Evolutionary conservation across 192 early-diverging fungal species (phyloP), one percentile per base, ranked within the genome.

Genomic region (Phlyctochytrium planicorne): DNA sequence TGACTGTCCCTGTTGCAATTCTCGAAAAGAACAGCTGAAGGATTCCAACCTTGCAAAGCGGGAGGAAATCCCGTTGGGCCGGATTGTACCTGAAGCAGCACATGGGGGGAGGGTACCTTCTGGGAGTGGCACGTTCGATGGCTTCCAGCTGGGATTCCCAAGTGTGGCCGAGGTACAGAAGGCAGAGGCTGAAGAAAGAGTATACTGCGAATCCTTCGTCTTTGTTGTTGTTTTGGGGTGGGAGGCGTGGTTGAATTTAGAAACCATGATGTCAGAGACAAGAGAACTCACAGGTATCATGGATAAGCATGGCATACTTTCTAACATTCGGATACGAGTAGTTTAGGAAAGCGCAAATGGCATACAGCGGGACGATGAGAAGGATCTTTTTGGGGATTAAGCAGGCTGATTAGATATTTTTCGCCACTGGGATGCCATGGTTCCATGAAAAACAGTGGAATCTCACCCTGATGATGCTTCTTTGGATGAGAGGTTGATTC

Each of bases 291-390:
- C 89, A 91, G 65, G 80, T 81, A 62, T 89, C 84, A 60, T 88
- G 84, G 50, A 87, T 72, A 0, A 87, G 82, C 47, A 78, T 79
- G 63, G 84, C 85, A 77, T 89, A 90, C 29, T 86, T 81, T 10
- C 84, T 80, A 52, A 80, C 69, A 36, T 79, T 71, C 52, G 88
- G 87, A 74, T 88, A 91, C 30, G 83, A 75, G 73, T 90, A 91
- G 61, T 82, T 80, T 59, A 91, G 79, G 52, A 82, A 87, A 6
- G 84, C 82, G 33, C 89, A 84, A 29, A 90, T 76, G 59, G 87
- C 77, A 70, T 91, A 91, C 25, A 87, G 76, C 0, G 89, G 88
- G 57, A 88, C 80, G 79, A 91, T 88, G 52, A 91, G 82, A 16
- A 89, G 72, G 52, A 91, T 88, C 63, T 88, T 82, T 55, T n/a